Evolutionary conservation across 768 basidiomycete species (phyloP).

Genomic region (Trametes maxima): DNA sequence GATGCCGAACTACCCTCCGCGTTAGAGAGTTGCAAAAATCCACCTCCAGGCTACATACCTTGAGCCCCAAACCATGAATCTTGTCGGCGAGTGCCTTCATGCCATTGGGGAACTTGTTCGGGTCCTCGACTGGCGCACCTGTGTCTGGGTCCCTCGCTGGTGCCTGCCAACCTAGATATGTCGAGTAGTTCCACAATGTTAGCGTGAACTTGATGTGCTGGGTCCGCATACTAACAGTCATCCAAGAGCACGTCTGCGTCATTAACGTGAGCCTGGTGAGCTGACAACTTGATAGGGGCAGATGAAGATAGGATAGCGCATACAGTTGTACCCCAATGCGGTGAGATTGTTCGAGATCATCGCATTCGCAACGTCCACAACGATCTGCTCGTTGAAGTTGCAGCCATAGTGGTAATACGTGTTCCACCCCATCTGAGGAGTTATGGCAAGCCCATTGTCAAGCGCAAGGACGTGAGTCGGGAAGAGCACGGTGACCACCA

Average conservation of each 20-base stretch:
- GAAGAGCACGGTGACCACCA: no score
- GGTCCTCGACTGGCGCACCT: conserved; percentile 35
- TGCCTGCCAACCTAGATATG: conserved; percentile 38
- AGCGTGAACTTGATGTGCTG: background rate
- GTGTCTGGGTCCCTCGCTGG: conserved; percentile 32
- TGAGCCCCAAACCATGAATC: conserved; percentile 38
- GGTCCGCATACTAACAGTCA: conserved; percentile 36
- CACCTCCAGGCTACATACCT: conserved; percentile 24
- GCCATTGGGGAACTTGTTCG: conserved; percentile 36
- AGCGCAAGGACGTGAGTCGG: conserved; percentile 8
- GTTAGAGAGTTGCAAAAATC: background rate
- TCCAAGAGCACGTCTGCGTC: conserved; percentile 39
- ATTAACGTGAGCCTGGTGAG: background rate
- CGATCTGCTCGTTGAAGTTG: conserved; percentile 38
- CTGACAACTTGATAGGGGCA: background rate
- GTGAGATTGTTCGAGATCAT: conserved; percentile 37
- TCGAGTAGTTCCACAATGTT: background rate
- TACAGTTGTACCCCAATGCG: conserved; percentile 42
- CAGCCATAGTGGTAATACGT: conserved; percentile 44
- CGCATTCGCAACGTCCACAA: conserved; percentile 37
- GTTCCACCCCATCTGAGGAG: conserved; percentile 44
- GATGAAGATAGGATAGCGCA: background rate
- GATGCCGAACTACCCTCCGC: conserved; percentile 34
- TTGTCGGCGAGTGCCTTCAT: conserved; percentile 35
- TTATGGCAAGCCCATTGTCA: conserved; percentile 37